Evolutionary conservation across 257 asterid genomes (phyloP).

Genomic region (Knoxia roxburghii): DNA sequence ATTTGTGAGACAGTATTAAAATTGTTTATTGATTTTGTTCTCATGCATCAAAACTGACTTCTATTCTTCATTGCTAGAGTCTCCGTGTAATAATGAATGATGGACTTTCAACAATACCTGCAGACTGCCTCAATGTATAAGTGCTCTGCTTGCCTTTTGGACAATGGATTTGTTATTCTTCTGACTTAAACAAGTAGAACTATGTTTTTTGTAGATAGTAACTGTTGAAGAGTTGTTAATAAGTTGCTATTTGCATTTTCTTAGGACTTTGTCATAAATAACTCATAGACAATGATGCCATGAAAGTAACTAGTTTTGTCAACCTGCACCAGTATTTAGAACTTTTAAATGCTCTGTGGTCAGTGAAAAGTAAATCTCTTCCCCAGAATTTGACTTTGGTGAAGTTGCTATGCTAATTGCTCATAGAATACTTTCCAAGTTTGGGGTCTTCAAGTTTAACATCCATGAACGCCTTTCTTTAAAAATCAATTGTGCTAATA

Average conservation of each 20-base stretch:
- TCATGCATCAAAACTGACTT: slow-evolving; percentile 21
- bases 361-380: neutral
- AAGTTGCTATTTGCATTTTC: neutral
- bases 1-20: neutral
- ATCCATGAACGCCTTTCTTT: neutral
- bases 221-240: neutral
- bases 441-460: neutral
- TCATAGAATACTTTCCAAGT: neutral
- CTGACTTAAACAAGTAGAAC: neutral
- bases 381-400: neutral
- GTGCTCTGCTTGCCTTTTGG: slow-evolving; percentile 20
- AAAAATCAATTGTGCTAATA: no score
- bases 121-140: slow-evolving; percentile 84
- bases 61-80: slow-evolving; percentile 46
- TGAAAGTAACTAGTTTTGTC: neutral
- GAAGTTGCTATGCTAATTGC: neutral
- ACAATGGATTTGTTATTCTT: neutral
- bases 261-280: neutral
- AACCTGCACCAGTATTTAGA: neutral
- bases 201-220: neutral
- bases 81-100: slow-evolving; percentile 98
- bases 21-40: neutral
- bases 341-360: neutral
- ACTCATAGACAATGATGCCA: neutral
- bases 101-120: slow-evolving; percentile 88